Conservation (phyloP, 257 asterid genomes). For the Striga asiatica region DNA sequence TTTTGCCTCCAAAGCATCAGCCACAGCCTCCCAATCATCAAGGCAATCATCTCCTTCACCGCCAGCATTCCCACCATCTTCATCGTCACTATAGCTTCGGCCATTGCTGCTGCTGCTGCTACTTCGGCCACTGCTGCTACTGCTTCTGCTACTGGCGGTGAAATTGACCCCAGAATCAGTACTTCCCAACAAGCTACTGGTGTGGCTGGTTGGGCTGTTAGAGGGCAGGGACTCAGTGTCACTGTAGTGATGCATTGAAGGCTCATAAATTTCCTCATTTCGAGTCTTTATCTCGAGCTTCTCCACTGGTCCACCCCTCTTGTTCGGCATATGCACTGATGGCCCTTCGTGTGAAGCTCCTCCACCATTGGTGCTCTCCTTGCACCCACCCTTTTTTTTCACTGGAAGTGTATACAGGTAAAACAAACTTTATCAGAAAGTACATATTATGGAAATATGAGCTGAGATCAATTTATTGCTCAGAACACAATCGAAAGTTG, state of each 20-base stretch:
- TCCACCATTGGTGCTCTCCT: conserved; percentile 41
- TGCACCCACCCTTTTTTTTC: conserved; percentile 45
- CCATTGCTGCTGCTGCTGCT: conserved; percentile 53
- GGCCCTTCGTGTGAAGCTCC: conserved; percentile 21
- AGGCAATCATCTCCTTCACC: conserved; percentile 57
- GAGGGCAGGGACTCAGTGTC: conserved; percentile 55
- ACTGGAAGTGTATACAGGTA: conserved; percentile 31
- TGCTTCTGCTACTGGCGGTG: conserved; percentile 55
- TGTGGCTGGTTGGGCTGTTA: conserved; percentile 64
- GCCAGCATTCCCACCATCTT: conserved; percentile 38
- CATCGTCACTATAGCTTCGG: conserved; percentile 57
- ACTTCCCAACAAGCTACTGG: conserved; percentile 54
- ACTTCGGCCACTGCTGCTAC: conserved; percentile 53
- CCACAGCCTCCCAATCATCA: conserved; percentile 98
- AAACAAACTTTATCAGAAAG: too few relatives aligned
- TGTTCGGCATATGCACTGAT: conserved; percentile 17
- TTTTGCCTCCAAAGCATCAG: conserved; percentile 86
- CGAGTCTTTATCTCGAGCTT: conserved; percentile 53
- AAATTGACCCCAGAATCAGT: conserved; percentile 62
- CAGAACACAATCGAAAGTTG: too few relatives aligned
- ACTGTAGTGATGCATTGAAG: conserved; percentile 36
- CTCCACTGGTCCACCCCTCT: conserved; percentile 21
- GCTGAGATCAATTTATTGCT: too few relatives aligned
- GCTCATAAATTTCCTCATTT: conserved; percentile 33
- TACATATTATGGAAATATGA: too few relatives aligned